A percentile compares a stretch with the other conserved stretches of the same genome.
Evolutionary conservation across 306 rosid species (phyloP).

Genomic region (Cucumis melo): DNA sequence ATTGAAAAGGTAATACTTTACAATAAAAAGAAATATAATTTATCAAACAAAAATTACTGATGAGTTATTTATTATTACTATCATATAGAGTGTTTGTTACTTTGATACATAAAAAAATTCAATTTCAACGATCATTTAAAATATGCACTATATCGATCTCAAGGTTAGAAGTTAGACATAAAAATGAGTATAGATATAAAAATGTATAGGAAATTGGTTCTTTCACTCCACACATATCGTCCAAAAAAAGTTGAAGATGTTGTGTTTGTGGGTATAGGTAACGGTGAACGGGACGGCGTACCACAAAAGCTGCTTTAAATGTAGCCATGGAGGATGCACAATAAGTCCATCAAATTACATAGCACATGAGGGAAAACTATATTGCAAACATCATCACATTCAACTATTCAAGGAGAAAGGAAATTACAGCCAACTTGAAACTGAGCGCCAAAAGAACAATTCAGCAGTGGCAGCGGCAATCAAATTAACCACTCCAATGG

Average conservation of each 20-base stretch:
- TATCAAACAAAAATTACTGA: too few species aligned
- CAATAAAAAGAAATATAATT: background rate
- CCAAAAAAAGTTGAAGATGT: too few species aligned
- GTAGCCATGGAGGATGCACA: conserved; percentile 89
- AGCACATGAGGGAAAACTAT: conserved; percentile 77
- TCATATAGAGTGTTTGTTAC: too few species aligned
- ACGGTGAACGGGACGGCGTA: conserved; percentile 78
- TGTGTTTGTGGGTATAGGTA: conserved; percentile 26
- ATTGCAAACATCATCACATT: conserved; percentile 91
- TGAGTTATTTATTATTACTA: too few species aligned
- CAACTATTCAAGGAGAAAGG: conserved; percentile 86
- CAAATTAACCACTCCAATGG: background rate
- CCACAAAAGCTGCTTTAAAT: conserved; percentile 81
- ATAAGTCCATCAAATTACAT: conserved; percentile 81
- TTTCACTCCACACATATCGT: too few species aligned
- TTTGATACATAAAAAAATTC: too few species aligned
- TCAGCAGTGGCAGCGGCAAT: background rate
- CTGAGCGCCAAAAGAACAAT: background rate
- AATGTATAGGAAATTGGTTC: too few species aligned
- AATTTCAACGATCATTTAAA: too few species aligned
- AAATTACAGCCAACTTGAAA: background rate
- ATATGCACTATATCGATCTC: too few species aligned
- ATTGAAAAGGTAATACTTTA: conserved; percentile 49
- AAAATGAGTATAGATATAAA: too few species aligned
- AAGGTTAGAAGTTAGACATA: too few species aligned